Conservation (phyloP, 805 yeast genomes). For the Wickerhamomyces mucosus region DNA sequence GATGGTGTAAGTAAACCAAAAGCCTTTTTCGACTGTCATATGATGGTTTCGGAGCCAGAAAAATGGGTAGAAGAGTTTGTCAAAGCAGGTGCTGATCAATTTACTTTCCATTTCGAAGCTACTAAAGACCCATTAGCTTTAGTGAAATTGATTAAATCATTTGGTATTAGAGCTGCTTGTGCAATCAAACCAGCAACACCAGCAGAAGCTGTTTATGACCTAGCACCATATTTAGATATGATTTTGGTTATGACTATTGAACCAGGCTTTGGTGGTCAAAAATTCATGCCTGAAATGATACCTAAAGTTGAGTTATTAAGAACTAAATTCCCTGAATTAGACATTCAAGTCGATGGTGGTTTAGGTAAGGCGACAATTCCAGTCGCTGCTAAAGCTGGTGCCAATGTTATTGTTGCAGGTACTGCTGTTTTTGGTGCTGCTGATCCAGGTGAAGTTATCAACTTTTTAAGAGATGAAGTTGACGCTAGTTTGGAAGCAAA, state of each 20-base stretch:
- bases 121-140: conserved; percentile 68
- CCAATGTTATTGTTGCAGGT: conserved; percentile 97
- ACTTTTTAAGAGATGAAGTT: conserved; percentile 57
- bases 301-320: conserved; percentile 81
- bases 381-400: conserved; percentile 92
- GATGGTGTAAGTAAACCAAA: conserved; percentile 34
- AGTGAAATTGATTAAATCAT: conserved; percentile 62
- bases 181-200: conserved; percentile 92
- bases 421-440: conserved; percentile 84
- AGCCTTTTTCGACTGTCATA: conserved; percentile 85
- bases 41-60: conserved; percentile 94
- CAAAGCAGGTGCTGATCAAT: conserved; percentile 90
- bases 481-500: conserved; percentile 33
- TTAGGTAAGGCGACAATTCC: conserved; percentile 78
- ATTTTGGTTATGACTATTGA: conserved; percentile 97
- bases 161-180: conserved; percentile 90
- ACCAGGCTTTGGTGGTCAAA: conserved; percentile 98
- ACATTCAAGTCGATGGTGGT: conserved; percentile 97
- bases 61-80: conserved; percentile 92
- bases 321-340: conserved; percentile 60
- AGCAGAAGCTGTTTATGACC: conserved; percentile 68
- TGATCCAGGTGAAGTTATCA: conserved; percentile 70
- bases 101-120: conserved; percentile 93
- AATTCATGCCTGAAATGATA: conserved; percentile 94
- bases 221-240: conserved; percentile 80